These are phyloP conservation scores for Lactarius tabidus DNA, from an alignment of 768 basidiomycete genomes.

Conservation along the genomic window DNA sequence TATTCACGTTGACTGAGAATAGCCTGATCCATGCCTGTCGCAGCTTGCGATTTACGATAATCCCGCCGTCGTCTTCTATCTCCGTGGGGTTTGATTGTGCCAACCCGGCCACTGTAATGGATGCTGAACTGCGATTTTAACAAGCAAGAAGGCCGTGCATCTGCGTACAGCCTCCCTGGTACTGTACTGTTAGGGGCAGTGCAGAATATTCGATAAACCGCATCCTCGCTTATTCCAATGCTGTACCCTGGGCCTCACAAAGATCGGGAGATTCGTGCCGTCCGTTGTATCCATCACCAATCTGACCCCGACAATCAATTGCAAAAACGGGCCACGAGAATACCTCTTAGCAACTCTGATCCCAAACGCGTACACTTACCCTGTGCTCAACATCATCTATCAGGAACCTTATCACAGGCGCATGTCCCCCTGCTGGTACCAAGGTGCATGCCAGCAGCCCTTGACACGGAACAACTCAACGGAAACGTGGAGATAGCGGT, in stretches of 20 bases:
- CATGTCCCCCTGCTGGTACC: background rate
- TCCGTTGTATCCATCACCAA: background rate
- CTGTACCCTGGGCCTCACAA: background rate
- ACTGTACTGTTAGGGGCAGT: conserved; percentile 1
- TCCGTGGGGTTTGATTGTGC: background rate
- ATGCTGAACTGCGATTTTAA: background rate
- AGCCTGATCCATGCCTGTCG: background rate
- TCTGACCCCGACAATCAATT: background rate
- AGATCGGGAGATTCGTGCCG: background rate
- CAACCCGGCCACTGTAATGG: too few species aligned
- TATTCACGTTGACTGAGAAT: background rate
- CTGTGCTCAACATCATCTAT: background rate
- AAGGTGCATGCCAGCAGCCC: background rate
- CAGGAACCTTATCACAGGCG: conserved; percentile 2
- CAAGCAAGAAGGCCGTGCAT: background rate
- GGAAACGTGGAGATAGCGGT: too few species aligned
- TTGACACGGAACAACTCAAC: background rate
- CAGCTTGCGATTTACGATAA: background rate
- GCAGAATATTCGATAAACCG: background rate
- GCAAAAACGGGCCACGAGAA: background rate
- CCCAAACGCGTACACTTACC: background rate
- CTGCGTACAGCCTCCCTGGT: background rate
- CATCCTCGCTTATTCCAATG: background rate
- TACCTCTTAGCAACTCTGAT: conserved; percentile 7
- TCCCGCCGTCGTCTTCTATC: background rate